Evolutionary conservation across 345 rosid species (phyloP), one percentile per base, ranked within the genome.

Genomic region (Trapa bicornis): DNA sequence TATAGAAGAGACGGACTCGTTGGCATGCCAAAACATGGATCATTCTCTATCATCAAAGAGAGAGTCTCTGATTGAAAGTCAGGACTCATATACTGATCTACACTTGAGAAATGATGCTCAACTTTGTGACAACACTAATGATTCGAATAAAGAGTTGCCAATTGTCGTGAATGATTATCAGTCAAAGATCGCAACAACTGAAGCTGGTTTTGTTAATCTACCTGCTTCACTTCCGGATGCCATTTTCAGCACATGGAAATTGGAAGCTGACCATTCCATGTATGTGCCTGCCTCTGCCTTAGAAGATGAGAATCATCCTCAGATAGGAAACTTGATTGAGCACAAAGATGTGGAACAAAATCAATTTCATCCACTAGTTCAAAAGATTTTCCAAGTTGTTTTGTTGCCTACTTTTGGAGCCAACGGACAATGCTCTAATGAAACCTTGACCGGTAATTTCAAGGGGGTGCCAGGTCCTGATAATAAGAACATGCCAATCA

Each of bases 301-400:
- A 41, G 76, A 68, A 74, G 74, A 65, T 79, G 64, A 73, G 61
- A 72, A 37, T 71, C 75, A 71, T 72, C 73, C 70, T 67, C 75
- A 39, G 63, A 38, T 63, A 69, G 73, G 72, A 22, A 22, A 22
- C 58, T 41, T 41, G 61, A 74, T 43, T 53, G 70, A 68, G 67
- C 73, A 56, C 5, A 70, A 68, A 67, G 39, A 38, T 70, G 37
- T 38, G 4, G 71, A 60, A 66, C 73, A 67, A 38, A 67, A 64
- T 60, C 71, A 74, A 43, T 41, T 5, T 45, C 17, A 41, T 74
- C 47, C 47, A 9, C 69, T 66, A 2, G 54, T 36, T n/a, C 22
- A 58, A 58, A 58, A 32, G 14, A 32, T 35, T 33, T 32, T 14
- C 63, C 63, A 33, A 58, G 38, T 10, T 58, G 11, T 13, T 32